phyloP scores from a whole-genome alignment of 164 flowering plant genomes.

The Chloranthus sessilifolius region DNA sequence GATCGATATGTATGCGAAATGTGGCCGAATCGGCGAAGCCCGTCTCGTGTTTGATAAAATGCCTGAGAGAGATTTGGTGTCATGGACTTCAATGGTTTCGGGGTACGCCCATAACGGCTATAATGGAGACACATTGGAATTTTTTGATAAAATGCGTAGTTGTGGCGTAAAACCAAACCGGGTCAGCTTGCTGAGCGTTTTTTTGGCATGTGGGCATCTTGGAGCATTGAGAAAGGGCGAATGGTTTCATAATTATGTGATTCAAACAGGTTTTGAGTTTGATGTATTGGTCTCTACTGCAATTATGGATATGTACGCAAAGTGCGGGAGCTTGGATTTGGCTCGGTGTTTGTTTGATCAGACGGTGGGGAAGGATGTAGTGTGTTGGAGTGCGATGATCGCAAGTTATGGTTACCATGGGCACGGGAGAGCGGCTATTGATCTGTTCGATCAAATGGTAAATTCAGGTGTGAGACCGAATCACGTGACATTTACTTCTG shows the following conservation, averaged over 20 bases:
- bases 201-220: constrained; percentile 16
- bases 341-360: constrained; percentile 13
- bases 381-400: constrained; percentile 16
- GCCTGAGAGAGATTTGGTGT: constrained; percentile 14
- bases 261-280: constrained; percentile 7
- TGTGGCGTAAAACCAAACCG: constrained; percentile 9
- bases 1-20: constrained; percentile 15
- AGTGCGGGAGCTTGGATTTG: constrained; percentile 16
- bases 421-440: constrained; percentile 8
- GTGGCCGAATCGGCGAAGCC: constrained; percentile 9
- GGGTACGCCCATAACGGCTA: constrained; percentile 17
- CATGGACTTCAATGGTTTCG: constrained; percentile 18
- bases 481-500: constrained; percentile 10
- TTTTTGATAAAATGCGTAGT: constrained; percentile 11
- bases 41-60: constrained; percentile 17
- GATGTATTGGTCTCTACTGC: constrained; percentile 16
- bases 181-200: constrained; percentile 16
- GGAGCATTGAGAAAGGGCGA: constrained; percentile 17
- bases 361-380: constrained; percentile 11
- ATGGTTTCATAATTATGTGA: constrained; percentile 11
- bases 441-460: constrained; percentile 11
- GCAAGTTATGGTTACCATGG: constrained; percentile 16
- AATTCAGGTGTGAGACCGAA: constrained; percentile 13
- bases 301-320: constrained; percentile 13
- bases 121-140: constrained; percentile 10